Conservation (phyloP, 2,329 filamentous ascomycete species). For the Paecilomyces sp. region DNA sequence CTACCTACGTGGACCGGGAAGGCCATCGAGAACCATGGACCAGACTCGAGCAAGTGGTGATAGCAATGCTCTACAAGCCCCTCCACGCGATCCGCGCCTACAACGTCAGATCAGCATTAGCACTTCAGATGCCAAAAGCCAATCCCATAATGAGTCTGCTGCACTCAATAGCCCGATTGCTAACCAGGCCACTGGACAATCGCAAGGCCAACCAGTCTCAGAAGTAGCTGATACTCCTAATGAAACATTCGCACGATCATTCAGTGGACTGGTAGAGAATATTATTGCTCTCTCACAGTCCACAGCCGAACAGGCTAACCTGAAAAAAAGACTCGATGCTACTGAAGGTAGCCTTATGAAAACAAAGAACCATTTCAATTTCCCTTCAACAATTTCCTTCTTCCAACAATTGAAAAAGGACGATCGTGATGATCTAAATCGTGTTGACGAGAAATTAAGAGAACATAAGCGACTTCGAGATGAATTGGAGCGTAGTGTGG, state of each 20-base stretch:
- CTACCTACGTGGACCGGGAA: not conserved
- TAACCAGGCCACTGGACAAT: not conserved
- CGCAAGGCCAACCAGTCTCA: not conserved
- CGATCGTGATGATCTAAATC: slow-evolving; percentile 11
- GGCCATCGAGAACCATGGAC: not conserved
- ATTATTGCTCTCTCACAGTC: slow-evolving; percentile 17
- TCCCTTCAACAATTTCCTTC: slow-evolving; percentile 16
- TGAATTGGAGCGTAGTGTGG: slow-evolving; percentile 9
- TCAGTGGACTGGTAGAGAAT: slow-evolving; percentile 14
- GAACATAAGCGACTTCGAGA: slow-evolving; percentile 9
- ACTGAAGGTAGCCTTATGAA: slow-evolving; percentile 30
- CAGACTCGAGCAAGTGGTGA: not conserved
- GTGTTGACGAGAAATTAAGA: slow-evolving; percentile 14
- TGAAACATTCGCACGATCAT: slow-evolving; percentile 35
- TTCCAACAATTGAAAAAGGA: slow-evolving; percentile 13
- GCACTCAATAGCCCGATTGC: not conserved
- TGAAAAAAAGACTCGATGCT: slow-evolving; percentile 21
- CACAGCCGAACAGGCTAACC: slow-evolving; percentile 16
- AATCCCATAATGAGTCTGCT: not conserved
- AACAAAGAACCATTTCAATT: slow-evolving; percentile 12
- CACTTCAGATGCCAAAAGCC: not conserved
- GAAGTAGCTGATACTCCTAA: not conserved
- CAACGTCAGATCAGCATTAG: not conserved
- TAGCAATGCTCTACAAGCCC: not conserved
- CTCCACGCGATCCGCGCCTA: slow-evolving; percentile 16